A percentile compares a stretch with the other conserved stretches of the same genome.
These are phyloP conservation scores for Epicoccum nigrum DNA, from an alignment of 2,329 filamentous ascomycete genomes.

Conservation along the genomic window DNA sequence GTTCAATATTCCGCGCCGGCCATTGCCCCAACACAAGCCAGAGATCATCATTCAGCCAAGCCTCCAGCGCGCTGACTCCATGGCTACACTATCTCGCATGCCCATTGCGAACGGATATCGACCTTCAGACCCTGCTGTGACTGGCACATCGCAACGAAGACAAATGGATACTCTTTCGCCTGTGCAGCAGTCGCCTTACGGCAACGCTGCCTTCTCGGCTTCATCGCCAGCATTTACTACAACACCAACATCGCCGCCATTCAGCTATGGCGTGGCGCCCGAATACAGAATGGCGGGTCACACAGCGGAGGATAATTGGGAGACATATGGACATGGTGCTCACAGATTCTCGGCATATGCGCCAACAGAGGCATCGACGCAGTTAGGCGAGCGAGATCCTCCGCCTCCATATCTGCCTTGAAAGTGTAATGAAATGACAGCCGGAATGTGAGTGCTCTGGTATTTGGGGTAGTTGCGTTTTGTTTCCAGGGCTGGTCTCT, in stretches of 20 bases:
- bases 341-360: conserved; percentile 18
- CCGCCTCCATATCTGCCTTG: conserved; percentile 27
- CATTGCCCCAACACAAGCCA: conserved; percentile 32
- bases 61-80: conserved; percentile 41
- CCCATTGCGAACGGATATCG: conserved; percentile 42
- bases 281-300: conserved; percentile 10
- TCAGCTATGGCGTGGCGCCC: conserved; percentile 22
- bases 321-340: conserved; percentile 26
- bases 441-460: background rate
- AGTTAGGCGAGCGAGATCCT: conserved; percentile 29
- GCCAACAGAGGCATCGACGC: conserved; percentile 27
- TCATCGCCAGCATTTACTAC: conserved; percentile 37
- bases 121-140: conserved; percentile 21
- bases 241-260: conserved; percentile 26
- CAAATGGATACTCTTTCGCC: conserved; percentile 20
- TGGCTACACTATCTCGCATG: conserved; percentile 43
- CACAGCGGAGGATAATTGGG: conserved; percentile 38
- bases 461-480: background rate
- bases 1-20: conserved; percentile 37
- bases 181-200: conserved; percentile 29
- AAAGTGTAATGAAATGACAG: background rate
- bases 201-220: conserved; percentile 35
- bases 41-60: conserved; percentile 37
- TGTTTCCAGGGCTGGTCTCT: background rate
- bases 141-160: conserved; percentile 20